Percentiles rank a stretch among this genome's conserved stretches.
phyloP scores from a whole-genome alignment of 1,284 basidiomycete species.

The Ustilago bromivora region DNA sequence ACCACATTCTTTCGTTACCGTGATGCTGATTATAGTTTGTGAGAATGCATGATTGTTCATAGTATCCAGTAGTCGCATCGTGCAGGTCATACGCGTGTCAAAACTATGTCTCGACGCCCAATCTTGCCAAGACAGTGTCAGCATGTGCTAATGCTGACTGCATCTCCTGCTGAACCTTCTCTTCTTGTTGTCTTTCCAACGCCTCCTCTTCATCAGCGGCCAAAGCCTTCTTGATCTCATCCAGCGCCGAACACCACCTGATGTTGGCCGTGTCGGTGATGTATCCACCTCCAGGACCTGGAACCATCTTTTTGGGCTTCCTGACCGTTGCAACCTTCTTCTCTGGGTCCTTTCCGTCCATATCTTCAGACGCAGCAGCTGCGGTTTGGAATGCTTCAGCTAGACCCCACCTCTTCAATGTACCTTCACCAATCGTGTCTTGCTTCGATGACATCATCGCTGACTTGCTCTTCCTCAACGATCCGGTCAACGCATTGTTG shows the following conservation, averaged over 20 bases:
- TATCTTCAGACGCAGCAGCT: conserved; percentile 2
- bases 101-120: conserved; percentile 31
- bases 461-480: conserved; percentile 27
- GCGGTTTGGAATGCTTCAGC: conserved; percentile 41
- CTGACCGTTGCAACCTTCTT: conserved; percentile 12
- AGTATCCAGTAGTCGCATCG: not conserved
- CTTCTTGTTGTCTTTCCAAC: conserved; percentile 13
- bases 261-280: conserved; percentile 63
- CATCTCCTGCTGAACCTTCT: conserved; percentile 21
- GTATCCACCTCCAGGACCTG: conserved; percentile 55
- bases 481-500: conserved; percentile 12
- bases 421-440: conserved; percentile 29
- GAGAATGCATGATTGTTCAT: not conserved
- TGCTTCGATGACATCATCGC: conserved; percentile 5
- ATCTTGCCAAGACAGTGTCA: conserved; percentile 28
- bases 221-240: conserved; percentile 61
- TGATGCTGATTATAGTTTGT: not conserved
- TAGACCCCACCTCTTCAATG: conserved; percentile 43
- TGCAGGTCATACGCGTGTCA: not conserved
- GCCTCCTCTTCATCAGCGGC: conserved; percentile 16
- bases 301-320: conserved; percentile 56
- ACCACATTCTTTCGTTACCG: conserved; percentile 4
- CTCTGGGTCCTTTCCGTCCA: not conserved
- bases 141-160: conserved; percentile 22
- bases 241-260: conserved; percentile 59